These are phyloP conservation scores for Ganoderma lingzhi DNA, from an alignment of 1,284 basidiomycete species.

Conservation along the genomic window DNA sequence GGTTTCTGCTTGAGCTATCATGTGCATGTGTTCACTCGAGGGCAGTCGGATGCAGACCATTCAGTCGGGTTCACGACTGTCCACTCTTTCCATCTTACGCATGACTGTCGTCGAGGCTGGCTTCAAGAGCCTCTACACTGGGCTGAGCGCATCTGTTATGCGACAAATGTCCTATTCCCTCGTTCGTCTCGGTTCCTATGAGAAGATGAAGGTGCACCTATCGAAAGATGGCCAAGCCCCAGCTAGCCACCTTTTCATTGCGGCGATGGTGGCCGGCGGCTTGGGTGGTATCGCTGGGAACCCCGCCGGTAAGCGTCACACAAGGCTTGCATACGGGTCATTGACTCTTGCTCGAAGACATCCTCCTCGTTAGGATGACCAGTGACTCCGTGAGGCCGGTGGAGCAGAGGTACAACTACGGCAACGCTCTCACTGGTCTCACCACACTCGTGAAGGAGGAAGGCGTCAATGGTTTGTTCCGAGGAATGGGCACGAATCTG, in stretches of 20 bases:
- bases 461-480: conserved; percentile 72
- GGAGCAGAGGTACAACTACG: conserved; percentile 79
- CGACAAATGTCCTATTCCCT: conserved; percentile 94
- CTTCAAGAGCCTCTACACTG: conserved; percentile 80
- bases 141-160: conserved; percentile 85
- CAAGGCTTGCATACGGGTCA: conserved; percentile 1
- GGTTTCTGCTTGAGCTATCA: background rate
- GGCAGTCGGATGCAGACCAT: conserved; percentile 83
- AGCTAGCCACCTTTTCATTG: conserved; percentile 62
- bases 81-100: conserved; percentile 65
- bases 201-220: conserved; percentile 72
- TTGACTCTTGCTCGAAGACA: conserved; percentile 52
- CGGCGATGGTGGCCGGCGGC: conserved; percentile 77
- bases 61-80: conserved; percentile 55
- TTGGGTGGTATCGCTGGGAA: conserved; percentile 85
- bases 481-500: conserved; percentile 85
- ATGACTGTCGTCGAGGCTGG: conserved; percentile 68
- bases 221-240: conserved; percentile 58
- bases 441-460: conserved; percentile 72
- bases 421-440: conserved; percentile 79
- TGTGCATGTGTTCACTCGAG: conserved; percentile 5
- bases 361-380: conserved; percentile 88
- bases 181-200: conserved; percentile 87
- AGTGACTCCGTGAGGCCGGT: conserved; percentile 82
- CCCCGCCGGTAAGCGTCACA: conserved; percentile 65